A percentile compares a stretch with the other conserved stretches of the same genome.
phyloP scores from a whole-genome alignment of 768 basidiomycete species.

The Lyophyllum shimeji region DNA sequence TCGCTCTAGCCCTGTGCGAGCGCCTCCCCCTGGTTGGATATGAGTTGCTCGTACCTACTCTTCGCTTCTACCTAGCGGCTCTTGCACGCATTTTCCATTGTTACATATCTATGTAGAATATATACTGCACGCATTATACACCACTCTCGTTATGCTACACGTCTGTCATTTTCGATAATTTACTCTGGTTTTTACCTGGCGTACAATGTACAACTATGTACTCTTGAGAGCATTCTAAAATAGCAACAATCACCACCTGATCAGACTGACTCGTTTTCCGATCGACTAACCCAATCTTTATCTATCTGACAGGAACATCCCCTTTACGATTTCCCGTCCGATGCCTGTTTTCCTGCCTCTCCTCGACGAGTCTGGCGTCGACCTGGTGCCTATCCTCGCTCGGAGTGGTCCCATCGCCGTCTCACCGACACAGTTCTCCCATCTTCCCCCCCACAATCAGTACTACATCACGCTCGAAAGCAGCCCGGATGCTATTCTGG shows the following conservation, averaged over 20 bases:
- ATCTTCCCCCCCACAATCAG: conserved; percentile 32
- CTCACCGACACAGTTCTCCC: conserved; percentile 31
- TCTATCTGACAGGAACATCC: conserved; percentile 1
- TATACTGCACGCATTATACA: background rate
- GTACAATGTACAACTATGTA: too few species aligned
- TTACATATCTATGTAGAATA: background rate
- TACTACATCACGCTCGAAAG: conserved; percentile 59
- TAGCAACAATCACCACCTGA: background rate
- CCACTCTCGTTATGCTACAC: background rate
- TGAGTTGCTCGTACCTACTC: conserved; percentile 17
- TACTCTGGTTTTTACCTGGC: background rate
- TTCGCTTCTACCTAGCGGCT: background rate
- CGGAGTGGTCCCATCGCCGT: conserved; percentile 80
- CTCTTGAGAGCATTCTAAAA: too few species aligned
- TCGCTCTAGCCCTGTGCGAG: conserved; percentile 25
- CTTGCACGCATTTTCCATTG: background rate
- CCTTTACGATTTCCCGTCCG: background rate
- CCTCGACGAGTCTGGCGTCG: conserved; percentile 46
- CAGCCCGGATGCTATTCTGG: conserved; percentile 42
- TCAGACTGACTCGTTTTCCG: conserved; percentile 4
- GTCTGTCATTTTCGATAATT: background rate
- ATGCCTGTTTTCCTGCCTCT: conserved; percentile 63
- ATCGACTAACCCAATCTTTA: conserved; percentile 6
- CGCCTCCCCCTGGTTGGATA: conserved; percentile 50
- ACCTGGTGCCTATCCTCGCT: conserved; percentile 58